A percentile compares a stretch with the other conserved stretches of the same genome.
These are phyloP conservation scores for Ceratobasidium sp. DNA, from an alignment of 1,284 basidiomycete genomes.

Conservation along the genomic window DNA sequence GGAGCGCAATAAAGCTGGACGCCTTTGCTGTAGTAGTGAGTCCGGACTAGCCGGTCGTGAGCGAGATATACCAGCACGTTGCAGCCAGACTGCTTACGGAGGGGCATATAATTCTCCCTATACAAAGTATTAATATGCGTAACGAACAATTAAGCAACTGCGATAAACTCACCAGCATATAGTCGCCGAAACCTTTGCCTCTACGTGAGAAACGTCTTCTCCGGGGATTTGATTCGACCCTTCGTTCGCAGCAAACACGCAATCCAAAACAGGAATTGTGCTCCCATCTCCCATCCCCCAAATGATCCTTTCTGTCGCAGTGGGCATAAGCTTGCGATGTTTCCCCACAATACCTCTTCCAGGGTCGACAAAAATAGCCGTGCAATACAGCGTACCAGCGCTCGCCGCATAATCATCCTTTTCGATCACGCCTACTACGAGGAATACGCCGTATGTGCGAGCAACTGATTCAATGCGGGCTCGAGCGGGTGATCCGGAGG, in stretches of 20 bases:
- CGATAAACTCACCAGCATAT: conserved; percentile 69
- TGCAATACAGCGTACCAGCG: conserved; percentile 75
- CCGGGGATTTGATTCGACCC: conserved; percentile 46
- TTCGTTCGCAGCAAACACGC: conserved; percentile 49
- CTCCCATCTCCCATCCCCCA: conserved; percentile 73
- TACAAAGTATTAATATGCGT: conserved; percentile 15
- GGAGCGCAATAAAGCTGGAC: conserved; percentile 75
- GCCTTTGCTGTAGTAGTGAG: conserved; percentile 69
- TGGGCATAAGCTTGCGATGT: conserved; percentile 79
- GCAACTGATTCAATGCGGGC: conserved; percentile 64
- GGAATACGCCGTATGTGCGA: conserved; percentile 63
- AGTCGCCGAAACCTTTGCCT: conserved; percentile 67
- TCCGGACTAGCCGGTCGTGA: conserved; percentile 59
- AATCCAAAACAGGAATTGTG: conserved; percentile 61
- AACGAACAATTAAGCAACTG: background rate
- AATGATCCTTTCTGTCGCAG: conserved; percentile 71
- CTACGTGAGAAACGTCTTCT: conserved; percentile 48
- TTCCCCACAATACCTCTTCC: conserved; percentile 66
- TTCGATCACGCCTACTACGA: conserved; percentile 77
- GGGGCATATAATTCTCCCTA: conserved; percentile 83
- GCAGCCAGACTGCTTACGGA: conserved; percentile 53
- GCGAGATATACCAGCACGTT: conserved; percentile 45
- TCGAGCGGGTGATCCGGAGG: conserved; percentile 61
- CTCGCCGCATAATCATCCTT: conserved; percentile 56
- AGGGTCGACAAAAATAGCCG: conserved; percentile 71